phyloP scores from a whole-genome alignment of 2,329 filamentous ascomycete species.

The Colletotrichum endophyticum region DNA sequence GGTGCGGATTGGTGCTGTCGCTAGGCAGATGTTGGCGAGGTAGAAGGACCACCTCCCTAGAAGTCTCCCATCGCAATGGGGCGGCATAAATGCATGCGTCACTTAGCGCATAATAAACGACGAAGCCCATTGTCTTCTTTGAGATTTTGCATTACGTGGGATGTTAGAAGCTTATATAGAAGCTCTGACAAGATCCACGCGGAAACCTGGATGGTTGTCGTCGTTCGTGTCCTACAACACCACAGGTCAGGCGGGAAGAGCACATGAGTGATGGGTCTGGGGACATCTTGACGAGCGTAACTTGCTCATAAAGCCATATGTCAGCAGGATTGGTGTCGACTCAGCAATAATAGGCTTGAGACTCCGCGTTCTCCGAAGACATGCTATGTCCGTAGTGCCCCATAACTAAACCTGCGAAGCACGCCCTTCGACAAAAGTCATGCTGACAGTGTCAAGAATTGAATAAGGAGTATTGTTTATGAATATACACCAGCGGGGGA shows the following conservation, averaged over 20 bases:
- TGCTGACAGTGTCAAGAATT: fast-evolving
- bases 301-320: background rate
- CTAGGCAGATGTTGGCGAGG: background rate
- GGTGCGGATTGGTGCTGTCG: background rate
- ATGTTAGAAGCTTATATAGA: background rate
- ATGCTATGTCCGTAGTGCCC: background rate
- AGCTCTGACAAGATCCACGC: background rate
- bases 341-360: background rate
- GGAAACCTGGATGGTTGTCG: background rate
- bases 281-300: background rate
- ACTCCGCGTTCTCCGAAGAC: too few relatives aligned
- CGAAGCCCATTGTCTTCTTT: too few relatives aligned
- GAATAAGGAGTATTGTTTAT: fast-evolving
- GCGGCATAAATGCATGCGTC: background rate
- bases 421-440: fast-evolving
- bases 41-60: background rate
- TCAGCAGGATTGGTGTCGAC: background rate
- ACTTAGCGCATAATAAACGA: too few relatives aligned
- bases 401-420: background rate
- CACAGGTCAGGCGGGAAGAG: background rate
- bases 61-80: background rate
- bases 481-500: fast-evolving
- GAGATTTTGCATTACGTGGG: background rate
- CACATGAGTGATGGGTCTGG: background rate
- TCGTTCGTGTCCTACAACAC: fast-evolving